A percentile compares a stretch with the other conserved stretches of the same genome.
phyloP scores from a whole-genome alignment of 2,329 filamentous ascomycete genomes.

The Thielaviopsis euricoi region DNA sequence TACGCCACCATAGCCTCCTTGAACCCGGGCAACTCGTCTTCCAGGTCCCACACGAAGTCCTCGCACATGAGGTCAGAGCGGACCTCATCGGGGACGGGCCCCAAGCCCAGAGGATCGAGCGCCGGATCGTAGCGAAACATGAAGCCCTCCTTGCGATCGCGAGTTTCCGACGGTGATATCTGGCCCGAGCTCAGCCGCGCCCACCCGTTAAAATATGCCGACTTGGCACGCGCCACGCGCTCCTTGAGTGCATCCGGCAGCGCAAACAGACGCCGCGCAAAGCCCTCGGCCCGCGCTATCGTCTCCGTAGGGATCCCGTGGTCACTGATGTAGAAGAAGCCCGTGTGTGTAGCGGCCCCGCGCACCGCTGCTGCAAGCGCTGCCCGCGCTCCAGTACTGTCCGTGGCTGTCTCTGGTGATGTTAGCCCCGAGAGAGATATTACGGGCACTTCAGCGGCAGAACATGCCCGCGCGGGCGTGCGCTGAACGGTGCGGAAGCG shows the following conservation, averaged over 20 bases:
- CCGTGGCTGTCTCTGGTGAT: constrained; percentile 15
- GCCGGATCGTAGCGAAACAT: constrained; percentile 35
- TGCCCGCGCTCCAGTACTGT: not conserved
- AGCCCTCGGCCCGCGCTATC: constrained; percentile 17
- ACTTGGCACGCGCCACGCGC: constrained; percentile 20
- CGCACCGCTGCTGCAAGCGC: constrained; percentile 26
- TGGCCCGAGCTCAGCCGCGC: constrained; percentile 24
- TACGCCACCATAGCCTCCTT: constrained; percentile 29
- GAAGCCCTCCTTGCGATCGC: constrained; percentile 26
- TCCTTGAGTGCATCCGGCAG: constrained; percentile 29
- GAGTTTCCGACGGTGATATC: constrained; percentile 19
- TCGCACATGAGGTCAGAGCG: constrained; percentile 27
- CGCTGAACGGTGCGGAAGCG: constrained; percentile 21
- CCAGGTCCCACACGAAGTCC: constrained; percentile 1
- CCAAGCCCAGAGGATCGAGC: constrained; percentile 29
- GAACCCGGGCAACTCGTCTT: constrained; percentile 31
- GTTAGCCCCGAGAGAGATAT: constrained; percentile 27
- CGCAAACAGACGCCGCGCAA: constrained; percentile 23
- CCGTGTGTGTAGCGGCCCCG: constrained; percentile 30
- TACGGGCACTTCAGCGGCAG: constrained; percentile 31
- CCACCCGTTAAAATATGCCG: constrained; percentile 32
- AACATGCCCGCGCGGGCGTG: constrained; percentile 22
- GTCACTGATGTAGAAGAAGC: constrained; percentile 39
- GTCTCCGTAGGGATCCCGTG: constrained; percentile 26
- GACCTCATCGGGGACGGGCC: constrained; percentile 28